A percentile compares a stretch with the other conserved stretches of the same genome.
phyloP scores from a whole-genome alignment of 2,329 filamentous ascomycete species.

The Amylocarpus encephaloides region DNA sequence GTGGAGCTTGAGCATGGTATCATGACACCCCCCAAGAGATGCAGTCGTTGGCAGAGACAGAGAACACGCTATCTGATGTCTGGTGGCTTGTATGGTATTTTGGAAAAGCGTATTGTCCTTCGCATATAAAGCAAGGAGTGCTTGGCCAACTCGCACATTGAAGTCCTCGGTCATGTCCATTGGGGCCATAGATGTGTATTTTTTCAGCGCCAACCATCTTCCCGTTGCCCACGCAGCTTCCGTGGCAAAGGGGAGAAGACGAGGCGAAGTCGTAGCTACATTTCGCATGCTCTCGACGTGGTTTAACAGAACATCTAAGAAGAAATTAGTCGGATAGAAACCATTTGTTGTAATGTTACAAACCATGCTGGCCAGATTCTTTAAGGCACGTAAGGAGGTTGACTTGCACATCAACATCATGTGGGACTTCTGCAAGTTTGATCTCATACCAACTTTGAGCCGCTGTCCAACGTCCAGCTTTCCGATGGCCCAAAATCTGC shows the following conservation, averaged over 20 bases:
- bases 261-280: constrained; percentile 43
- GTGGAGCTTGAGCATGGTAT: constrained; percentile 79
- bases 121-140: constrained; percentile 54
- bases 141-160: constrained; percentile 70
- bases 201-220: constrained; percentile 69
- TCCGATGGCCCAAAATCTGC: constrained; percentile 86
- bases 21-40: constrained; percentile 78
- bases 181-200: constrained; percentile 52
- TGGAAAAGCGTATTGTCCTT: constrained; percentile 47
- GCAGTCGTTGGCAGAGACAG: constrained; percentile 71
- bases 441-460: constrained; percentile 98
- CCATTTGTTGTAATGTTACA: constrained; percentile 22
- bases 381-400: constrained; percentile 83
- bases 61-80: constrained; percentile 63
- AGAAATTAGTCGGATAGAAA: constrained; percentile 19
- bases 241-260: constrained; percentile 73
- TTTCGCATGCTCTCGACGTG: constrained; percentile 72
- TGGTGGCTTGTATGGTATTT: constrained; percentile 54
- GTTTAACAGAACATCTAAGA: constrained; percentile 71
- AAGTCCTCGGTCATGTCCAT: constrained; percentile 55
- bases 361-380: constrained; percentile 92
- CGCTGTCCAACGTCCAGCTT: constrained; percentile 87
- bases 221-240: constrained; percentile 90
- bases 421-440: constrained; percentile 71
- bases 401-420: constrained; percentile 70